Base-by-base conservation (phyloP, 176 grass and related monocot genomes). In the Bonia amplexicaulis region DNA sequence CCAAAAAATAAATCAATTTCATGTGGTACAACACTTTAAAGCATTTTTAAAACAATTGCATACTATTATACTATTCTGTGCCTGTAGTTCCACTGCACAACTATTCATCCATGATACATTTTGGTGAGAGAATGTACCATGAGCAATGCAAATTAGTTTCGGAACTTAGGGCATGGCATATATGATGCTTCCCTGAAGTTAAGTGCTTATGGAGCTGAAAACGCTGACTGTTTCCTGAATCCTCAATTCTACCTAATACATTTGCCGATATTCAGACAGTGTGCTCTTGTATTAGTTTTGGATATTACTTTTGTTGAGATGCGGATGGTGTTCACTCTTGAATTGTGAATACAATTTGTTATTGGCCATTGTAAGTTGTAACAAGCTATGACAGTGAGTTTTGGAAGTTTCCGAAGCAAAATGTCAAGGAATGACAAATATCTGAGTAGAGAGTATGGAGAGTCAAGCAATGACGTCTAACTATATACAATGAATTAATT, bases 241-340 rank as follows among this genome's bases (percentile, higher is more conserved):
- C 57, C 33, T 23, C 46, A 87, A 33, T 76, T 60, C 6, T 82
- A 29, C 65, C 5, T 62, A 71, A 66, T 82, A 49, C 62, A 69
- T 61, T n/a, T n/a, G 31, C 31, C 6, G 73, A 16, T 65, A 49
- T 53, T 73, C 7, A 64, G 33, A 55, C 11, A 54, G 29, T 71
- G 53, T 71, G 29, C 1, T n/a, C 2, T 25, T 80, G 42, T 74
- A 26, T 37, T 48, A 78, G 51, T 39, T 59, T 11, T 6, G 46
- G 52, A 31, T 69, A 69, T 60, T 78, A 8, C 17, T 47, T 55
- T 17, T 14, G 17, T 59, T 70, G 26, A 16, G 25, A 22, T 81
- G 77, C 27, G 23, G 13, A 74, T 74, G 44, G 59, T 75, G 22
- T 44, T 81, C 58, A 57, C 2, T 73, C 45, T 66, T 16, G 26